A percentile compares a stretch with the other conserved stretches of the same genome.
Evolutionary conservation across 768 basidiomycete species (phyloP).

Genomic region (Kwoniella mangroviensis): DNA sequence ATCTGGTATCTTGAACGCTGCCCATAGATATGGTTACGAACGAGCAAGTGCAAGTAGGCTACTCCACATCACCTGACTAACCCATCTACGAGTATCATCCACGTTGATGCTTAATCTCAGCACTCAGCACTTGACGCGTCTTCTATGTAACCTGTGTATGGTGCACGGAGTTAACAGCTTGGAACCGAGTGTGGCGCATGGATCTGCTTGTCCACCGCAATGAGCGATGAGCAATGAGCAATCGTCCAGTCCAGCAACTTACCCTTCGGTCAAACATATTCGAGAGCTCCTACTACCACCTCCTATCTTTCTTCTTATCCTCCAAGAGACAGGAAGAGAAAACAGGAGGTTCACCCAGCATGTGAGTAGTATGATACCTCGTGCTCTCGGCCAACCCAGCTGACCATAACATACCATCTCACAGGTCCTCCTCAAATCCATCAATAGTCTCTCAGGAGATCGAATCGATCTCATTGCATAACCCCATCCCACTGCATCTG

Average conservation of each 20-base stretch:
- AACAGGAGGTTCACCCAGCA: conserved; percentile 8
- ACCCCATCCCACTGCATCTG: conserved; percentile 54
- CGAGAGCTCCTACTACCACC: neutral
- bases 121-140: neutral
- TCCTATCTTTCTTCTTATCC: neutral
- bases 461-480: conserved; percentile 56
- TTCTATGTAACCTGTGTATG: too few relatives aligned
- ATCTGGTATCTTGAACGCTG: too few relatives aligned
- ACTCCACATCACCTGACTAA: too few relatives aligned
- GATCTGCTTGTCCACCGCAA: neutral
- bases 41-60: neutral
- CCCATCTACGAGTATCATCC: too few relatives aligned
- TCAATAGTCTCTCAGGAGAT: conserved; percentile 58
- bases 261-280: neutral
- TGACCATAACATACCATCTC: neutral
- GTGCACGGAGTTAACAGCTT: neutral
- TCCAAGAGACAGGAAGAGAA: neutral
- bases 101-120: conserved; percentile 1
- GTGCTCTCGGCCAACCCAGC: too few relatives aligned
- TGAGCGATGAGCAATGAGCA: neutral
- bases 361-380: conserved; percentile 5
- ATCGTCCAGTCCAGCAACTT: neutral
- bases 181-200: conserved; percentile 18
- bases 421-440: conserved; percentile 27
- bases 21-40: neutral